Evolutionary conservation across 306 rosid species (phyloP).

Genomic region (Prunus mume): DNA sequence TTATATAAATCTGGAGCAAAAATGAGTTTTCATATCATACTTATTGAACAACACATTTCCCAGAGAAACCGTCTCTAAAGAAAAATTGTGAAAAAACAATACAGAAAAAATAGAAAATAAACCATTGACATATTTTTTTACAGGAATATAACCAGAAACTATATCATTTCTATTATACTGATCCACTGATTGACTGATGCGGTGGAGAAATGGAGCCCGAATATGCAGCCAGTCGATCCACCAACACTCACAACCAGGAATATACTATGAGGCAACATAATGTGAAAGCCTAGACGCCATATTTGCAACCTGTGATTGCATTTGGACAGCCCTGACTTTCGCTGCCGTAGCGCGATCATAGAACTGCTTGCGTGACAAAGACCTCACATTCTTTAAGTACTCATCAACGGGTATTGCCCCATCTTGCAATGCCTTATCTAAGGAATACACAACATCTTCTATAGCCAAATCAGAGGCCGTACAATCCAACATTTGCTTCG

Average conservation of each 20-base stretch:
- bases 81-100: background rate
- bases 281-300: slow-evolving; percentile 73
- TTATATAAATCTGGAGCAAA: slow-evolving; percentile 1
- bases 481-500: slow-evolving; percentile 79
- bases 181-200: background rate
- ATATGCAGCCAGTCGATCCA: background rate
- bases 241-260: background rate
- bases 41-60: slow-evolving; percentile 21
- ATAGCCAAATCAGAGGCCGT: slow-evolving; percentile 82
- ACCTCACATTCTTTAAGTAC: slow-evolving; percentile 81
- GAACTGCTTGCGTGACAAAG: slow-evolving; percentile 82
- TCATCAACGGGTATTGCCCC: slow-evolving; percentile 76
- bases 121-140: slow-evolving; percentile 18
- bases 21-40: background rate
- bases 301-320: slow-evolving; percentile 87
- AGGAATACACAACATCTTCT: slow-evolving; percentile 72
- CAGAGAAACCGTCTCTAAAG: slow-evolving; percentile 1
- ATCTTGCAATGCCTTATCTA: slow-evolving; percentile 78
- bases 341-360: slow-evolving; percentile 67
- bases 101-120: background rate
- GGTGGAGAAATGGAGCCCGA: background rate
- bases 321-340: slow-evolving; percentile 79
- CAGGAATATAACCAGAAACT: slow-evolving; percentile 21
- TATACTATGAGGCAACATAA: slow-evolving; percentile 28
- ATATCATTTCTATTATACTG: background rate